phyloP scores from a whole-genome alignment of 2,329 filamentous ascomycete genomes.

The Fusarium papillatum region DNA sequence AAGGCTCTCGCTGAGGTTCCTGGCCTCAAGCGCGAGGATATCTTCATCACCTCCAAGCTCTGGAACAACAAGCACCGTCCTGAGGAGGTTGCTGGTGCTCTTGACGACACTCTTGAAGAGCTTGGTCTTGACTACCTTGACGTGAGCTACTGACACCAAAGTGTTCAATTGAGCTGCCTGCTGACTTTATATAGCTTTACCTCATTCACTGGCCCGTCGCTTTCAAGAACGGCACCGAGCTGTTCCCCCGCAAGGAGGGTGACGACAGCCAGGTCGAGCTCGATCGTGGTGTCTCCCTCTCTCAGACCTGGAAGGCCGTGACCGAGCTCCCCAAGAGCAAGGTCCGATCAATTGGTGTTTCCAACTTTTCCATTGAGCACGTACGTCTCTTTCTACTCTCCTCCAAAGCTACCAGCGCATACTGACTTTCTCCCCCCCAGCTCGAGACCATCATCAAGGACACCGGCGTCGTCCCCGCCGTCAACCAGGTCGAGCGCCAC shows the following conservation, averaged over 20 bases:
- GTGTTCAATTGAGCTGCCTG: neutral
- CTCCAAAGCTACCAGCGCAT: neutral
- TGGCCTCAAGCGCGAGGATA: slow-evolving; percentile 66
- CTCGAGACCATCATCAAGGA: slow-evolving; percentile 69
- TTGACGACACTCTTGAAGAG: slow-evolving; percentile 68
- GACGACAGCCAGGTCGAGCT: slow-evolving; percentile 54
- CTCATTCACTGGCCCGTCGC: slow-evolving; percentile 74
- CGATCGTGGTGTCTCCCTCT: slow-evolving; percentile 57
- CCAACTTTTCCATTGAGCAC: slow-evolving; percentile 77
- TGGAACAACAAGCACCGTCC: slow-evolving; percentile 73
- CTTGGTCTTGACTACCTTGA: slow-evolving; percentile 71
- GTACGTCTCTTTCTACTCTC: slow-evolving; percentile 35
- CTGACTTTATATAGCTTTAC: slow-evolving; percentile 58
- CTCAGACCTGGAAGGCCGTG: slow-evolving; percentile 62
- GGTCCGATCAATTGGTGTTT: slow-evolving; percentile 78
- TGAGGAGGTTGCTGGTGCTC: slow-evolving; percentile 67
- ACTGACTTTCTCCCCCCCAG: slow-evolving; percentile 29
- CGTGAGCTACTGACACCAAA: slow-evolving; percentile 43
- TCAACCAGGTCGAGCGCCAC: slow-evolving; percentile 80
- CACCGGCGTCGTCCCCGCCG: slow-evolving; percentile 70
- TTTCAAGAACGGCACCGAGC: slow-evolving; percentile 54
- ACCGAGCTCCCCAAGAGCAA: slow-evolving; percentile 72
- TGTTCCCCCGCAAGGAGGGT: slow-evolving; percentile 59
- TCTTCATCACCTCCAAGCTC: slow-evolving; percentile 78
- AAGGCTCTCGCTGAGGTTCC: slow-evolving; percentile 59